A percentile compares a stretch with the other conserved stretches of the same genome.
Conservation (phyloP, 2,329 filamentous ascomycete genomes). For the Thyridium curvatum region DNA sequence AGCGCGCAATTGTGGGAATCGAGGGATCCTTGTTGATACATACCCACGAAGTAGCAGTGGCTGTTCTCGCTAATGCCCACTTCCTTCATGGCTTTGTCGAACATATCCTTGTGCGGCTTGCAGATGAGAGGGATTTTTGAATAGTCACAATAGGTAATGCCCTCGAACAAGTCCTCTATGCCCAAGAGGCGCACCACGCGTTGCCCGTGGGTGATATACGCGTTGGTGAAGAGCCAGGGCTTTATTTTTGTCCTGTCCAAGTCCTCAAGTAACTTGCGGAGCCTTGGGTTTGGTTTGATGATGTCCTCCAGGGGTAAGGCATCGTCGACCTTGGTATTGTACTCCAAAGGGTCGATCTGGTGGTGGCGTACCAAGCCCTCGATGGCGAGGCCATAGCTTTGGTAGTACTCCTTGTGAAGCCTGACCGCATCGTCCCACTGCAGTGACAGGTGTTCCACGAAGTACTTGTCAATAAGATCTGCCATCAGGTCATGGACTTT, state of each 20-base stretch:
- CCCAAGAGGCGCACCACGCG: conserved; percentile 75
- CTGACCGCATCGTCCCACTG: conserved; percentile 71
- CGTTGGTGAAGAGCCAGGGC: conserved; percentile 94
- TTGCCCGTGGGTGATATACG: conserved; percentile 82
- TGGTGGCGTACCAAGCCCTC: conserved; percentile 92
- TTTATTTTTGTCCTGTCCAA: conserved; percentile 80
- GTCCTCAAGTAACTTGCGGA: conserved; percentile 71
- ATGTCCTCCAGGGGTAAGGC: conserved; percentile 81
- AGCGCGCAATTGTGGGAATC: not conserved
- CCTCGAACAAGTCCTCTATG: conserved; percentile 87
- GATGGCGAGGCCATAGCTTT: conserved; percentile 93
- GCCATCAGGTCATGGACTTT: conserved; percentile 88
- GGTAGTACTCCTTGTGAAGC: conserved; percentile 89
- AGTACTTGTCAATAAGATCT: conserved; percentile 65
- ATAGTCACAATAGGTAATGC: conserved; percentile 94
- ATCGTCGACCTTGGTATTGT: conserved; percentile 92
- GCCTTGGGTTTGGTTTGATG: conserved; percentile 69
- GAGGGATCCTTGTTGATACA: conserved; percentile 24
- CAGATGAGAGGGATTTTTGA: conserved; percentile 66
- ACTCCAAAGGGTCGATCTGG: conserved; percentile 89
- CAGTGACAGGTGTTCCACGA: conserved; percentile 65
- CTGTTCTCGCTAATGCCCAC: conserved; percentile 62
- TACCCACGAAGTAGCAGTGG: conserved; percentile 90
- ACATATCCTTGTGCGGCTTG: conserved; percentile 83
- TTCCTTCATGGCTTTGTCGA: conserved; percentile 79